Evolutionary conservation across 345 rosid genomes (phyloP), one percentile per base, ranked within the genome.

Genomic region (Microcos paniculata): DNA sequence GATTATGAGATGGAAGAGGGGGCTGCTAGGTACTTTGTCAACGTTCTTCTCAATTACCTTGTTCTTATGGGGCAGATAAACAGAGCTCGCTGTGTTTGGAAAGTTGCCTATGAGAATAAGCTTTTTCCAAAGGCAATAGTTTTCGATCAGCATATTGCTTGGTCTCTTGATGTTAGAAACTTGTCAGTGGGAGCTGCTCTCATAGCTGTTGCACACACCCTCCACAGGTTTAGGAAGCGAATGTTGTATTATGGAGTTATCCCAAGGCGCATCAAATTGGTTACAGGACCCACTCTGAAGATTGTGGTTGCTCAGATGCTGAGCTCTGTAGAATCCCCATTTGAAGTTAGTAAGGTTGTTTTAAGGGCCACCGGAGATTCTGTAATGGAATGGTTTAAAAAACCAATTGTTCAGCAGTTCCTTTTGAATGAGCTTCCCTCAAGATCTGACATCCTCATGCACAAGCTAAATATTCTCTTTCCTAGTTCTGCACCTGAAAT

Each of bases 361-460:
- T 76, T 92, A 77, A 87, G 97, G 57, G 98, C 97, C 24, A 94
- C 98, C 0, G 99, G 99, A 13, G 97, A 92, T 63, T 81, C 86
- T 69, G 90, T 96, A 6, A 92, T 96, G 97, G 98, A 89, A 73
- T 96, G 99, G 99, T 96, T 91, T 77, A 92, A 94, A 88, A 96
- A 96, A 74, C 97, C 98, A 16, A 91, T 96, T 6, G 99, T 96
- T 58, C 98, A 96, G 76, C 98, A 96, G 82, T 96, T 96, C 83
- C 97, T 94, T 57, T 75, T 96, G 68, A 94, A 96, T 33, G 99
- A 96, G 78, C 89, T 94, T 15, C 97, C 97, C 4, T 92, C 99
- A 3, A 86, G 98, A 16, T 84, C 90, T 31, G 98, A 92, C 80
- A 90, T 94, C 78, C 90, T 96, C 64, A 92, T 96, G 99, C 98